Evolutionary conservation across 2,329 filamentous ascomycete genomes (phyloP).

Genomic region (Xylaria sp.): DNA sequence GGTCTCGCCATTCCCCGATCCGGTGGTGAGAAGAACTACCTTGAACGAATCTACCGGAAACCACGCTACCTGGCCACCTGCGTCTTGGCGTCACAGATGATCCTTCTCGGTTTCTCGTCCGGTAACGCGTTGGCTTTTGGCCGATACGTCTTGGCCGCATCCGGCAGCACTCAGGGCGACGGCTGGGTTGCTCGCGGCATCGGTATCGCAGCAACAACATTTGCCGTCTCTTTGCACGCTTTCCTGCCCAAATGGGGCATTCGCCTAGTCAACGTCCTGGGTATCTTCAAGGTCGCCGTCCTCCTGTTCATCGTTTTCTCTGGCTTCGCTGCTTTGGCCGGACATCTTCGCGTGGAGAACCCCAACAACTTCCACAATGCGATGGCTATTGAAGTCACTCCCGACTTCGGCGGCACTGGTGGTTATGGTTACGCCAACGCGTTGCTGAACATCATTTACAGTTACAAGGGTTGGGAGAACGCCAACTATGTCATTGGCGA

Average conservation of each 20-base stretch:
- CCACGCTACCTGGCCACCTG: slow-evolving; percentile 56
- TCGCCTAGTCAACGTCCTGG: slow-evolving; percentile 53
- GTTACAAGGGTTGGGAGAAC: slow-evolving; percentile 60
- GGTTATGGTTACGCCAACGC: slow-evolving; percentile 53
- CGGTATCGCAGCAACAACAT: slow-evolving; percentile 48
- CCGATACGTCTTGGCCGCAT: slow-evolving; percentile 51
- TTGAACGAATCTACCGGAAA: slow-evolving; percentile 55
- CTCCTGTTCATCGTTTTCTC: slow-evolving; percentile 57
- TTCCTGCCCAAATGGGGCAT: slow-evolving; percentile 53
- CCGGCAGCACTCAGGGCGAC: slow-evolving; percentile 41
- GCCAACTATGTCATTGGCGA: slow-evolving; percentile 58
- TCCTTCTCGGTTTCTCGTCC: slow-evolving; percentile 56
- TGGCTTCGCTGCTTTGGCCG: slow-evolving; percentile 52
- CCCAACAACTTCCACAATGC: slow-evolving; percentile 55
- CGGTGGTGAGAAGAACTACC: slow-evolving; percentile 62
- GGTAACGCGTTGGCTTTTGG: slow-evolving; percentile 56
- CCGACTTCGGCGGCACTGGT: slow-evolving; percentile 44
- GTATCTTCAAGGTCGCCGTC: slow-evolving; percentile 55
- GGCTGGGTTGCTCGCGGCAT: slow-evolving; percentile 55
- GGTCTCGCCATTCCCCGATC: slow-evolving; percentile 57
- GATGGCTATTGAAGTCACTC: slow-evolving; percentile 41
- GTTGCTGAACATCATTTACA: slow-evolving; percentile 54
- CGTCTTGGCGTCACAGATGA: slow-evolving; percentile 56
- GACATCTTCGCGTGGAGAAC: slow-evolving; percentile 42
- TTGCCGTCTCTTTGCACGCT: slow-evolving; percentile 49